Evolutionary conservation across 345 rosid genomes (phyloP), one percentile per base, ranked within the genome.

Genomic region (Hirschfeldia incana): DNA sequence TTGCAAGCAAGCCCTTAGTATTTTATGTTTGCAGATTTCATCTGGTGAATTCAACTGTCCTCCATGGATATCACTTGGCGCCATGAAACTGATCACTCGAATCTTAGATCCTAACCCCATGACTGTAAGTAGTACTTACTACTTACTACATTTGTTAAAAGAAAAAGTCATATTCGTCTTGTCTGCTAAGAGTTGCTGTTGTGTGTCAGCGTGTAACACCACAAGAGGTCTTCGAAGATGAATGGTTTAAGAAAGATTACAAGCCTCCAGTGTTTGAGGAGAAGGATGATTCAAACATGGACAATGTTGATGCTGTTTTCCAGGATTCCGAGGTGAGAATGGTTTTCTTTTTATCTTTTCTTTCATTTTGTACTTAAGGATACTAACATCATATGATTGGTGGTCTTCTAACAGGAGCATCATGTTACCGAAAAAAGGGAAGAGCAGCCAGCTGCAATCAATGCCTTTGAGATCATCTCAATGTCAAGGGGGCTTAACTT

Each of bases 21-120:
- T 36, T 13, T 42, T 58, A 65, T 76, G 6, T 3, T 9, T 67
- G 84, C 85, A 95, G 99, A 91, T 95, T 75, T 90, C 97, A 53
- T 91, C 89, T 33, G 97, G 97, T 70, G 99, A 95, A 83, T 93
- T 95, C 78, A 86, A 93, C 83, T 95, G 90, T 61, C 98, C 98
- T 15, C 90, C 97, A 5, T 95, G 99, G 99, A 91, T 95, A 74
- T 95, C 99, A 33, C 90, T 91, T 39, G 81, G 75, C 61, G 94
- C 91, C 69, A 95, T 87, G 97, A 95, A 91, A 81, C 76, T 95
- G 75, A 95, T 95, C 78, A 68, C 96, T 83, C 86, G 86, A 51
- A 86, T 95, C 81, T 84, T 95, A 88, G 96, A 93, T 84, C 98
- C 98, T 6, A 93, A 90, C 74, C 98, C 98, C 15, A 87, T 91